Evolutionary conservation across 176 grass and related monocot species (phyloP), one percentile per base, ranked within the genome.

Genomic region (Carex myosuroides): DNA sequence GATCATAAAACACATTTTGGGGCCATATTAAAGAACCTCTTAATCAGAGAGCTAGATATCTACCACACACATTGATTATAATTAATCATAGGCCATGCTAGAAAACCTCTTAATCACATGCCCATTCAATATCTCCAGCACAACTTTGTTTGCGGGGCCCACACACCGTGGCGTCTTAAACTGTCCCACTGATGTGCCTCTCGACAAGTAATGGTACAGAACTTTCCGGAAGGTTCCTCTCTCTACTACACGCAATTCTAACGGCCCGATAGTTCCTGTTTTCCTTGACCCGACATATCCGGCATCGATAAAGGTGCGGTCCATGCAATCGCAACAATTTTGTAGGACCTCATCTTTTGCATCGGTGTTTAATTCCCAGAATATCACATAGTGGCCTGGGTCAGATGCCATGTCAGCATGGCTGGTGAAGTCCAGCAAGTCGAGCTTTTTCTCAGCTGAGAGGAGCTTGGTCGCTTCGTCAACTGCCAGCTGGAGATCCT

Each of bases 101-200:
- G 86, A 89, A 17, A 82, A 83, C 59, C 83, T 85, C 42, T 74
- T 55, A 13, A 78, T 48, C 1, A 61, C 74, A 62, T 86, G 79
- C 14, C 18, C 81, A 58, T 82, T 70, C 69, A 89, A 35, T 52
- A 98, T 95, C 79, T 95, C 89, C 54, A 93, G 84, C 9, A 98
- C 91, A 66, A 67, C 79, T 64, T 80, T 64, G 80, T 91, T 94
- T 11, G 88, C 60, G 6, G 48, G 42, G 0, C 63, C 35, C 4
- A 98, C 87, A 20, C 87, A 98, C 0, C 91, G 84, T 3, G 95
- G 92, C 4, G 86, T 91, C 89, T 98, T 98, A 88, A 98, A 98
- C 88, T 95, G 95, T 58, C 86, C 92, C 4, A 98, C 79, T 0
- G 95, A 85, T 3, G 79, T 88, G 11, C 92, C 95, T 0, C 85